phyloP scores from a whole-genome alignment of 495 filamentous ascomycete genomes.

The Cercophora newfieldiana region DNA sequence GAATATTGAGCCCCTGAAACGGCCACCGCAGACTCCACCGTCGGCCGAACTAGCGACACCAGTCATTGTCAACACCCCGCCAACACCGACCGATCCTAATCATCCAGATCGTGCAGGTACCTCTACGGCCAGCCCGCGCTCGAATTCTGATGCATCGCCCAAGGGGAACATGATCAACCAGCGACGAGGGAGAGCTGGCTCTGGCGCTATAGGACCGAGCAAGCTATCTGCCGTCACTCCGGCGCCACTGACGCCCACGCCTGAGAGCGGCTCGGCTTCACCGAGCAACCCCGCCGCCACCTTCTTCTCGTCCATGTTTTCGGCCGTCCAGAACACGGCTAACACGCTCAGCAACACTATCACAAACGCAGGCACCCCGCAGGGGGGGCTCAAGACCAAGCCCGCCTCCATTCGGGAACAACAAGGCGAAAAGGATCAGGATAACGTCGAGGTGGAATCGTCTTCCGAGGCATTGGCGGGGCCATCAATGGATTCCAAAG shows the following conservation, averaged over 20 bases:
- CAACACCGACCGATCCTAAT: constrained; percentile 51
- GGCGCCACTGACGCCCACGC: constrained; percentile 71
- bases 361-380: constrained; percentile 55
- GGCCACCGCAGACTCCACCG: constrained; percentile 47
- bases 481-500: constrained; percentile 56
- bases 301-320: constrained; percentile 93
- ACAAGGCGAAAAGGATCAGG: constrained; percentile 33
- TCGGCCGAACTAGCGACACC: constrained; percentile 41
- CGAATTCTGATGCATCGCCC: constrained; percentile 39
- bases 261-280: constrained; percentile 46
- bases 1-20: constrained; percentile 38
- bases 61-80: constrained; percentile 58
- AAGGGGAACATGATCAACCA: constrained; percentile 73
- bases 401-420: constrained; percentile 32
- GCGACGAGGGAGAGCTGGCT: constrained; percentile 57
- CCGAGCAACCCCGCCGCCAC: constrained; percentile 50
- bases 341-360: constrained; percentile 80
- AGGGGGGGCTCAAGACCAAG: constrained; percentile 42
- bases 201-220: constrained; percentile 71
- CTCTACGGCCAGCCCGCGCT: constrained; percentile 33
- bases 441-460: constrained; percentile 50
- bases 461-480: constrained; percentile 36
- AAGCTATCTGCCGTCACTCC: constrained; percentile 82
- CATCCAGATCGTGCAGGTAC: constrained; percentile 20
- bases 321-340: constrained; percentile 93